Percentiles rank a stretch among this genome's conserved stretches.
Conservation (phyloP, 139 green algal species). For the Chlorella vulgaris region DNA sequence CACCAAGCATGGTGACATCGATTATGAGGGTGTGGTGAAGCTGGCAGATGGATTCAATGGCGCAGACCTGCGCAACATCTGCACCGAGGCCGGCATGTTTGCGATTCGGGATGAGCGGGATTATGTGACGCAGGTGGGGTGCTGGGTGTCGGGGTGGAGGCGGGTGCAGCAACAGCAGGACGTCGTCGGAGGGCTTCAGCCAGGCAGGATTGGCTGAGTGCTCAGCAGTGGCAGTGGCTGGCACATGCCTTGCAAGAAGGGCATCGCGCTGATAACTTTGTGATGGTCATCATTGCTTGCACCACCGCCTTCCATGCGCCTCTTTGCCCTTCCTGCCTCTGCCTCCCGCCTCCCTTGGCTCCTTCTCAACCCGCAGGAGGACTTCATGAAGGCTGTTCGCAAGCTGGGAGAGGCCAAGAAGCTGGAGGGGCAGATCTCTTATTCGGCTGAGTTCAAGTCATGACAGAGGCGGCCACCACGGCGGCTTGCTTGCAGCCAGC, state of each 20-base stretch:
- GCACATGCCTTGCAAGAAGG: too few species aligned
- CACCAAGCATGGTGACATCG: conserved; percentile 98
- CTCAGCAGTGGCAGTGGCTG: too few species aligned
- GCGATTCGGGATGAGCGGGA: conserved; percentile 97
- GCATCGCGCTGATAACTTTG: too few species aligned
- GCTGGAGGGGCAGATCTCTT: conserved; percentile 86
- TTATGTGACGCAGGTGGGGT: conserved; percentile 68
- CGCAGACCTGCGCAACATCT: conserved; percentile 98
- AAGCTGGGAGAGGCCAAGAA: conserved; percentile 99
- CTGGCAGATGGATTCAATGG: conserved; percentile 98
- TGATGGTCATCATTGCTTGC: too few species aligned
- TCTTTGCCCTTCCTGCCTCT: neutral
- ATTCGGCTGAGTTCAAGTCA: conserved; percentile 75
- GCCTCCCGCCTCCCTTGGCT: conserved; percentile 76
- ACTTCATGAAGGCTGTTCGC: conserved; percentile 99
- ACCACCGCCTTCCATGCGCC: too few species aligned
- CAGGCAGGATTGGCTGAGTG: too few species aligned
- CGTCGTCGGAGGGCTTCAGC: too few species aligned
- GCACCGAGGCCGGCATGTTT: conserved; percentile 99
- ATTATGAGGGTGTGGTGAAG: conserved; percentile 98
- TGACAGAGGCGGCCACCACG: neutral
- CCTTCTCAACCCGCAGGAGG: conserved; percentile 83
- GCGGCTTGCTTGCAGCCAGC: neutral
- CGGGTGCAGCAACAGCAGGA: too few species aligned
- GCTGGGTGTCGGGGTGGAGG: neutral